Evolutionary conservation across 331 rosid species (phyloP).

Genomic region (Phaseolus coccineus): DNA sequence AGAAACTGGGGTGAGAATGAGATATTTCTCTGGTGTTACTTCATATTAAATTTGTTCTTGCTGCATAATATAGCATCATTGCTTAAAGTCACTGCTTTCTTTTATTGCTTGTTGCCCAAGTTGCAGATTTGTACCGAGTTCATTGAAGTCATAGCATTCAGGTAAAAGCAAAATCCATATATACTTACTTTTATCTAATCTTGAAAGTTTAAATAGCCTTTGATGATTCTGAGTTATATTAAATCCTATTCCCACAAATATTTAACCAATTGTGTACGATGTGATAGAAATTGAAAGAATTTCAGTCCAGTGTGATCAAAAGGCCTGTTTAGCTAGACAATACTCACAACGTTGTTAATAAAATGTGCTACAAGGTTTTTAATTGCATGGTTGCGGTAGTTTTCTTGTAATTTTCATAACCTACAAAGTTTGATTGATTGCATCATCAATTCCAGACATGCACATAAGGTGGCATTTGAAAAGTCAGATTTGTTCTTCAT

Average conservation of each 20-base stretch:
- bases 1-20: slow-evolving; percentile 72
- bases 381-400: background rate
- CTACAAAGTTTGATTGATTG: slow-evolving; percentile 27
- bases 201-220: background rate
- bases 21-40: slow-evolving; percentile 2
- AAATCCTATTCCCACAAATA: background rate
- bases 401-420: slow-evolving; percentile 1
- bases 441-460: slow-evolving; percentile 60
- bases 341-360: background rate
- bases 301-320: background rate
- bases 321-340: background rate
- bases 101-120: slow-evolving; percentile 6
- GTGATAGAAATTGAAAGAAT: background rate
- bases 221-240: background rate
- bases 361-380: background rate
- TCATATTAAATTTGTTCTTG: slow-evolving; percentile 4
- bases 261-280: background rate
- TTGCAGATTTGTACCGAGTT: slow-evolving; percentile 57
- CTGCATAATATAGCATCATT: background rate
- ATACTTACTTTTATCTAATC: background rate
- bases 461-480: slow-evolving; percentile 71
- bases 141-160: slow-evolving; percentile 15
- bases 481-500: slow-evolving; percentile 85
- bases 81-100: slow-evolving; percentile 11
- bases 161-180: background rate